These are phyloP conservation scores for Aspergillus jensenii DNA, from an alignment of 2,329 filamentous ascomycete species.

Conservation along the genomic window DNA sequence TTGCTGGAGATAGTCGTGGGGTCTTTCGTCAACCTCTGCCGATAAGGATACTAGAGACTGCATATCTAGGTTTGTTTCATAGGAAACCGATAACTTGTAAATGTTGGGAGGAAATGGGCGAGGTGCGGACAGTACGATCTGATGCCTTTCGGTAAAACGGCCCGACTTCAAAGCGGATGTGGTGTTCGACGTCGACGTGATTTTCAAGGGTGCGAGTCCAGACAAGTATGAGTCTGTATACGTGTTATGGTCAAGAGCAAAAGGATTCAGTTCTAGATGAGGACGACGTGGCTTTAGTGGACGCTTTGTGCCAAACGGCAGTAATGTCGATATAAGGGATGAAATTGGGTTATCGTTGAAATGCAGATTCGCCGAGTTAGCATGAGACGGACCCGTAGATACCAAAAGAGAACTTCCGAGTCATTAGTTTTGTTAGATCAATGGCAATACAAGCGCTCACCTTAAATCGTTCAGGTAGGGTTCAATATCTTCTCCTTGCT, in stretches of 20 bases:
- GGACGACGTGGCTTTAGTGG: conserved; percentile 29
- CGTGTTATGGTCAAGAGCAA: conserved; percentile 52
- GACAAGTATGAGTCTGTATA: conserved; percentile 70
- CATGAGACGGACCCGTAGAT: conserved; percentile 27
- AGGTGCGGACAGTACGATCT: conserved; percentile 36
- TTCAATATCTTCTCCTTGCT: conserved; percentile 27
- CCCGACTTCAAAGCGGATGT: conserved; percentile 19
- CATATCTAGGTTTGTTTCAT: conserved; percentile 36
- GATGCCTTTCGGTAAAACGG: conserved; percentile 33
- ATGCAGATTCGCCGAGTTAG: conserved; percentile 19
- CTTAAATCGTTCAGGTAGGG: conserved; percentile 35
- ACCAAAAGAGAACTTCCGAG: conserved; percentile 31
- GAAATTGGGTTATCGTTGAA: conserved; percentile 30
- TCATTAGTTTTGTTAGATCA: conserved; percentile 16
- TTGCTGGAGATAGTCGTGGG: conserved; percentile 25
- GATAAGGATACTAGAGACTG: conserved; percentile 35
- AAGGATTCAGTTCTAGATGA: conserved; percentile 57
- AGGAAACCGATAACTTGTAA: conserved; percentile 35
- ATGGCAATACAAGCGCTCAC: conserved; percentile 23
- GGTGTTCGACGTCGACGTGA: conserved; percentile 39
- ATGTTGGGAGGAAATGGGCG: conserved; percentile 34
- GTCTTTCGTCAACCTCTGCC: conserved; percentile 19
- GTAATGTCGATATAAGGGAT: conserved; percentile 39
- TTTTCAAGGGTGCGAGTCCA: conserved; percentile 67
- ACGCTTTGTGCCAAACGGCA: conserved; percentile 39